Base-by-base conservation (phyloP, 345 rosid species). In the Pelargonium nanum region DNA sequence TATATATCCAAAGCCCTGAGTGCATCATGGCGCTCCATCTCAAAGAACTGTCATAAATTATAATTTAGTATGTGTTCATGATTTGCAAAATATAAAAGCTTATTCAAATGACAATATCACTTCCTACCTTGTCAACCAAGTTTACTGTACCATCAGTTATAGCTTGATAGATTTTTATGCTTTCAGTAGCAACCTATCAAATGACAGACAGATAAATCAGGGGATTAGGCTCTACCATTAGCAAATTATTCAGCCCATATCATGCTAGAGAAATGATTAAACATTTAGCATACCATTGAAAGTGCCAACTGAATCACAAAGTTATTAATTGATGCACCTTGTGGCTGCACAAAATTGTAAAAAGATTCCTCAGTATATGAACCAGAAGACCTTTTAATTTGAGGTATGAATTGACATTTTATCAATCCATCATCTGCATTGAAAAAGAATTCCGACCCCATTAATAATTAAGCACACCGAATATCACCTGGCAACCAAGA, bases 11-110 rank as follows among this genome's bases (percentile, higher is more conserved):
- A 64, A 28, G 90, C 97, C 81, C 66, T 93, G 51, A 81, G 28
- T 71, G 99, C 96, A 82, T 93, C 99, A 56, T 65, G 67, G 22
- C 90, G 84, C 77, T 77, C 88, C 99, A 93, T 93, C 75, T 93
- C 99, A 68, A 93, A 93, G 81, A 93, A 93, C 99, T 93, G 84
- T 17, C 71, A 63, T 22, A 48, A 59, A 26, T 30, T 55, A 58
- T 63, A 59, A n/a, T n/a, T 56, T 55, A 72, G 54, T 66, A 64
- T 53, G 54, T 67, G 54, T 62, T 61, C 30, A 68, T 26, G 28
- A 56, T 58, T 58, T 59, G 5, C 53, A 23, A 19, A 64, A 70
- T 6, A 60, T 25, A 34, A 32, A 63, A 69, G 64, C 48, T 69
- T 65, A 34, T 59, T 58, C 55, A 24, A 24, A 65, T 55, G 24